Conservation (phyloP, 2,329 filamentous ascomycete species). For the Phialophora macrospora region DNA sequence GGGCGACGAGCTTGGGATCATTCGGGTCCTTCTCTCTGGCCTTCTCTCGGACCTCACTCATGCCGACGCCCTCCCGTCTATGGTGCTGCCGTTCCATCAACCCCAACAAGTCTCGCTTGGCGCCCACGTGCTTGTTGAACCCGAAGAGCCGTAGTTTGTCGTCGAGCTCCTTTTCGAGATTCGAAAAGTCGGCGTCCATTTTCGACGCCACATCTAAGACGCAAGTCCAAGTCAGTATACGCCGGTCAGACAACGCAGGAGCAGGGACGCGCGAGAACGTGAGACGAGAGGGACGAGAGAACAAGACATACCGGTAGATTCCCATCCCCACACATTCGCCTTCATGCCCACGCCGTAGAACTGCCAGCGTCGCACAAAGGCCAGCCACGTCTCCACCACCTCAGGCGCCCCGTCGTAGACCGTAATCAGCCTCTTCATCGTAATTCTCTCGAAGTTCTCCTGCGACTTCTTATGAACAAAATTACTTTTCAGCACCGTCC, state of each 20-base stretch:
- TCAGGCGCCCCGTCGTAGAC: slow-evolving; percentile 91
- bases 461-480: slow-evolving; percentile 98
- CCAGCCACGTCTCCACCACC: slow-evolving; percentile 87
- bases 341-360: slow-evolving; percentile 99
- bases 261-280: neutral
- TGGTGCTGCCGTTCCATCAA: slow-evolving; percentile 48
- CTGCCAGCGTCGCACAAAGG: slow-evolving; percentile 87
- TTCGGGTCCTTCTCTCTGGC: slow-evolving; percentile 22
- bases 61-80: slow-evolving; percentile 44
- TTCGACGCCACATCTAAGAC: slow-evolving; percentile 47
- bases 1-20: neutral
- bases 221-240: slow-evolving; percentile 12
- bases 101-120: slow-evolving; percentile 43
- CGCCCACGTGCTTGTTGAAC: slow-evolving; percentile 44
- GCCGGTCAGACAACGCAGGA: slow-evolving; percentile 12
- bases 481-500: slow-evolving; percentile 86
- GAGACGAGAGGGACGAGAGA: neutral
- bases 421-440: slow-evolving; percentile 82
- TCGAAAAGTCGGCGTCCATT: slow-evolving; percentile 47
- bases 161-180: slow-evolving; percentile 49
- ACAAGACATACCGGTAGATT: slow-evolving; percentile 64
- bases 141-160: slow-evolving; percentile 51
- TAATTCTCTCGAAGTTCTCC: slow-evolving; percentile 96
- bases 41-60: slow-evolving; percentile 44
- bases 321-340: slow-evolving; percentile 93